phyloP scores from a whole-genome alignment of 306 rosid species.

The Dicorynia guianensis region DNA sequence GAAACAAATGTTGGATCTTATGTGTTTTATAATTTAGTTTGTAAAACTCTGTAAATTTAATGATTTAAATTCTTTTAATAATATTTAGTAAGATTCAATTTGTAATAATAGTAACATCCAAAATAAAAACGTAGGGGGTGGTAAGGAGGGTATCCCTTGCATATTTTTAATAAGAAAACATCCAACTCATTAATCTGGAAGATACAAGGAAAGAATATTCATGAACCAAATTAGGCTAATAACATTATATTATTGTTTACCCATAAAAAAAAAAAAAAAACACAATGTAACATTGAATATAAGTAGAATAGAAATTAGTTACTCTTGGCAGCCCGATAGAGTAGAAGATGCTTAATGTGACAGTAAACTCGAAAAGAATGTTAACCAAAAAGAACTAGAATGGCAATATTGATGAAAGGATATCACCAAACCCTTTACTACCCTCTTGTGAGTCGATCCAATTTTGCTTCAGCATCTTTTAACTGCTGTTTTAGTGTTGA shows the following conservation, averaged over 20 bases:
- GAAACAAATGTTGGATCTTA: no score
- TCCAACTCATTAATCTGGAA: neutral
- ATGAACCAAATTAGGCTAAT: neutral
- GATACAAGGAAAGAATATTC: neutral
- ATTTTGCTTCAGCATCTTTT: constrained; percentile 55
- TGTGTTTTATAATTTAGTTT: no score
- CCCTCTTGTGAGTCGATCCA: constrained; percentile 57
- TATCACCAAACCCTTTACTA: constrained; percentile 45
- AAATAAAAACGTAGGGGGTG: neutral
- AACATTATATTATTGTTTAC: neutral
- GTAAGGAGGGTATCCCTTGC: neutral
- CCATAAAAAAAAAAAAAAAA: neutral
- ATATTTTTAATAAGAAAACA: neutral
- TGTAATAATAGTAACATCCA: no score
- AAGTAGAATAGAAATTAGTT: constrained; percentile 4
- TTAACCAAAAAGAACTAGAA: neutral
- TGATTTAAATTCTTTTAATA: no score
- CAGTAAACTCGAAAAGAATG: constrained; percentile 31
- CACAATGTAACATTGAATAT: neutral
- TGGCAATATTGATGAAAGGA: neutral
- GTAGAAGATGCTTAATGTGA: constrained; percentile 7
- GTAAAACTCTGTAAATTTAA: no score
- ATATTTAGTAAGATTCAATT: no score
- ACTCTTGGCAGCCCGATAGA: constrained; percentile 8
- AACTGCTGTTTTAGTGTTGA: constrained; percentile 54